Evolutionary conservation across 169 alveolate species (phyloP).

Genomic region (Cryptosporidium ubiquitum): DNA sequence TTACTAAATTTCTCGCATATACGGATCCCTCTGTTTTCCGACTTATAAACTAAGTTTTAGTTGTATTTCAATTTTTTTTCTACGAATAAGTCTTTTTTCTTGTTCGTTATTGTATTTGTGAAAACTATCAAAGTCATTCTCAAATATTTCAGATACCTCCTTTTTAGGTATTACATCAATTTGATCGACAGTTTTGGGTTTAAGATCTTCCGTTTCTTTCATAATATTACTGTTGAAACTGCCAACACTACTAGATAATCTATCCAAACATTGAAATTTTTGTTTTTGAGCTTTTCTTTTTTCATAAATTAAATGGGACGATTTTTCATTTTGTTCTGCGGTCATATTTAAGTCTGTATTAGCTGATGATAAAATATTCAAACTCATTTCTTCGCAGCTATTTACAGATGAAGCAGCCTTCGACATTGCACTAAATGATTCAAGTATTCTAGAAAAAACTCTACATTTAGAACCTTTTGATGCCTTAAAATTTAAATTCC

Average conservation of each 20-base stretch:
- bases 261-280: neutral
- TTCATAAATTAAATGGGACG: neutral
- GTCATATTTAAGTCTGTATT: neutral
- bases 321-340: neutral
- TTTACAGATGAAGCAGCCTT: neutral
- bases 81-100: neutral
- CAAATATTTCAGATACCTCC: neutral
- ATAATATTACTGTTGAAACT: neutral
- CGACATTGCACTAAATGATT: slow-evolving; percentile 1
- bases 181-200: neutral
- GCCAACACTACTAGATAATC: neutral
- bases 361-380: neutral
- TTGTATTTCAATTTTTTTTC: neutral
- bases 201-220: neutral
- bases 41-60: neutral
- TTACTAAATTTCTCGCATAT: neutral
- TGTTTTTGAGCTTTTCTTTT: neutral
- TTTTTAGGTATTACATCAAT: neutral
- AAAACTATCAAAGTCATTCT: neutral
- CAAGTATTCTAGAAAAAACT: slow-evolving; percentile 64
- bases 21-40: neutral
- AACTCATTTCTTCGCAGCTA: neutral
- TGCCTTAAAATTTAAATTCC: slow-evolving; percentile 12
- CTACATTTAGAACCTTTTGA: slow-evolving; percentile 41
- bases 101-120: neutral